Evolutionary conservation across 495 filamentous ascomycete species (phyloP).

Genomic region (Talaromyces ruber): DNA sequence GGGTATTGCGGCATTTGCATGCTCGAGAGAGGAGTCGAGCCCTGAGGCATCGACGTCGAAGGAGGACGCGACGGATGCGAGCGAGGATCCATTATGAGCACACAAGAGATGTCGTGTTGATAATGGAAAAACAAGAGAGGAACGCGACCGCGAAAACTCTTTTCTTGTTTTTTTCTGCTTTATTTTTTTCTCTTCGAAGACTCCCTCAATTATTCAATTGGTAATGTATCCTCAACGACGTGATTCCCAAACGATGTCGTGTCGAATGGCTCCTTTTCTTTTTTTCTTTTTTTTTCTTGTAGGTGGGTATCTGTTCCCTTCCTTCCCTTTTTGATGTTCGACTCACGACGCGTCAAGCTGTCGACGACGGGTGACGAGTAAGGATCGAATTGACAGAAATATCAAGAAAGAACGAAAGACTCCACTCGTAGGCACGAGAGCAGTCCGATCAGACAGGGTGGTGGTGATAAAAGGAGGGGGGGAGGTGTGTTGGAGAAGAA

Average conservation of each 20-base stretch:
- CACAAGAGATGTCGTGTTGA: conserved; percentile 11
- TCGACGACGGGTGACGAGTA: conserved; percentile 12
- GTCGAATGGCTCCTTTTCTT: conserved; percentile 5
- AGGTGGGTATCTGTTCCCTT: not conserved
- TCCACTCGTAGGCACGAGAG: conserved; percentile 10
- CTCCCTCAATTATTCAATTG: conserved; percentile 12
- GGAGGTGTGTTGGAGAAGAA: conserved; percentile 9
- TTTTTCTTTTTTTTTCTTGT: not conserved
- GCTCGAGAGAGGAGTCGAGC: conserved; percentile 36
- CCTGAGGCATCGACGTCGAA: conserved; percentile 48
- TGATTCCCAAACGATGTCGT: conserved; percentile 9
- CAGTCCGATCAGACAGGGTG: conserved; percentile 5
- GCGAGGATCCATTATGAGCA: conserved; percentile 36
- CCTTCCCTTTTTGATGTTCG: conserved; percentile 10
- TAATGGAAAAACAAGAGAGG: conserved; percentile 10
- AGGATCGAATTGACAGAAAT: conserved; percentile 14
- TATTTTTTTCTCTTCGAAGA: conserved; percentile 9
- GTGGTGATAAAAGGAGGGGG: conserved; percentile 15
- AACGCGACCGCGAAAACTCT: conserved; percentile 10
- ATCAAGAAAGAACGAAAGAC: conserved; percentile 12
- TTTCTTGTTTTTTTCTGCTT: conserved; percentile 12
- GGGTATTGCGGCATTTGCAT: conserved; percentile 43
- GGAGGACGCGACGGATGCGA: conserved; percentile 48
- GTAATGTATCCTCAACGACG: conserved; percentile 7
- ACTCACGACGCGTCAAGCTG: conserved; percentile 17